A percentile compares a stretch with the other conserved stretches of the same genome.
Evolutionary conservation across 1,284 basidiomycete genomes (phyloP).

Genomic region (Rhizopogon parksii): DNA sequence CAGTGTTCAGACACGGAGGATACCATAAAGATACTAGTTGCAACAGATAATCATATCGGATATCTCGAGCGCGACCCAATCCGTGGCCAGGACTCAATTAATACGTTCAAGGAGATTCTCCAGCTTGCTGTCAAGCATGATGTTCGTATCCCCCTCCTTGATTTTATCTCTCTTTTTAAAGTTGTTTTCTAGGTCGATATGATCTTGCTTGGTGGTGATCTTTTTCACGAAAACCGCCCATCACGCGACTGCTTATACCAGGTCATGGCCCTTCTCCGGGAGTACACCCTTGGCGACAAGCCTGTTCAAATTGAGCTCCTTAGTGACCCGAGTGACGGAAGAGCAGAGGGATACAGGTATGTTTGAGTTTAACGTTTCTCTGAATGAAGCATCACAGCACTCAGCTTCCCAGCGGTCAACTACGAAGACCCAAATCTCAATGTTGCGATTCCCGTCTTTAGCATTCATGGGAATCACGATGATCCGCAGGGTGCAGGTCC

Average conservation of each 20-base stretch:
- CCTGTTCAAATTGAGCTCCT: slow-evolving; percentile 86
- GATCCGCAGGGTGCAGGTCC: slow-evolving; percentile 95
- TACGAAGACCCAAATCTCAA: slow-evolving; percentile 98
- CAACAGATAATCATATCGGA: slow-evolving; percentile 95
- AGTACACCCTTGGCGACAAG: slow-evolving; percentile 85
- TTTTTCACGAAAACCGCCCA: slow-evolving; percentile 98
- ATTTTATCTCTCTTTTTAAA: not conserved
- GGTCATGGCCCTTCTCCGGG: slow-evolving; percentile 82
- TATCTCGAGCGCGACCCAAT: slow-evolving; percentile 94
- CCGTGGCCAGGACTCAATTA: slow-evolving; percentile 90
- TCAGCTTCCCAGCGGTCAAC: slow-evolving; percentile 91
- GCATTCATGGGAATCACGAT: slow-evolving; percentile 99
- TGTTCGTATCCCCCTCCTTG: slow-evolving; percentile 38
- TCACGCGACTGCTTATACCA: slow-evolving; percentile 86
- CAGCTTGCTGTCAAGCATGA: slow-evolving; percentile 85
- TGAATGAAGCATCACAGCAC: slow-evolving; percentile 23
- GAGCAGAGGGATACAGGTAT: slow-evolving; percentile 76
- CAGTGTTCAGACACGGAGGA: slow-evolving; percentile 46
- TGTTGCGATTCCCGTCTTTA: slow-evolving; percentile 92
- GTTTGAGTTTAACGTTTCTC: not conserved
- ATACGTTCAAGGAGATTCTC: slow-evolving; percentile 92
- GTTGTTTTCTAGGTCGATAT: slow-evolving; percentile 71
- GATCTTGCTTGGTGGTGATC: slow-evolving; percentile 88
- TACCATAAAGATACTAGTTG: slow-evolving; percentile 79
- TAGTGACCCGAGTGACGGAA: slow-evolving; percentile 89